Evolutionary conservation across 495 filamentous ascomycete genomes (phyloP), one percentile per base, ranked within the genome.

Genomic region (Usnea hakonensis): DNA sequence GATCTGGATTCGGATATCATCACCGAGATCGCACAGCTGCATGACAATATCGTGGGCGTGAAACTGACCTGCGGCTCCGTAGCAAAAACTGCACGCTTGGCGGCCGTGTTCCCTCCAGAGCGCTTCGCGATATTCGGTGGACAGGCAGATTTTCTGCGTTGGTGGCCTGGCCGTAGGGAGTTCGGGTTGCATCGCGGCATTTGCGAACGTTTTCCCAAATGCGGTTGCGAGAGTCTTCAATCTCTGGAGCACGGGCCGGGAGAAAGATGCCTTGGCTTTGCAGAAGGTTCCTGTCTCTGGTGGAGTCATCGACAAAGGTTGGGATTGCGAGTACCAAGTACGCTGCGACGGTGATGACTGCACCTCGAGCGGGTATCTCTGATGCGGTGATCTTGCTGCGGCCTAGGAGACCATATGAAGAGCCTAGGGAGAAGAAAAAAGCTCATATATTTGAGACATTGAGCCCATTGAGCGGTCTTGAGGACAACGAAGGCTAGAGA

Each of bases 11-110:
- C 82, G 3, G 83, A 83, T 33, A 79, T 78, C 0, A 84, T 90
- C 28, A 69, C 80, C 0, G 69, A 71, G 5, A 78, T 90, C 21
- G 82, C 79, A 0, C 70, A 72, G 9, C 58, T 68, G 17, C 76
- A 83, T 48, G 65, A 73, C 11, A 76, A 74, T 10, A 78, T 83
- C 11, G 76, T 67, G 30, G 87, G 87, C 41, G 82, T 86, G 6
- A 90, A 90, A 65, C 71, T 90, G 52, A 88, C 86, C 23, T 89
- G 86, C 67, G 87, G 82, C 2, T 83, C 78, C 46, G 85, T 89
- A 37, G 87, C 82, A 37, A 90, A 90, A 65, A 81, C 85, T 66
- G 81, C 81, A 21, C 75, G 83, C 10, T 69, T 85, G 0, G 72
- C 84, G 7, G 83, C 79, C 46, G 77, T 78, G 19, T 81, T 89